Percentiles rank a stretch among this genome's conserved stretches.
These are phyloP conservation scores for Drechslerella coelobrocha DNA, from an alignment of 2,329 filamentous ascomycete genomes.

Conservation along the genomic window DNA sequence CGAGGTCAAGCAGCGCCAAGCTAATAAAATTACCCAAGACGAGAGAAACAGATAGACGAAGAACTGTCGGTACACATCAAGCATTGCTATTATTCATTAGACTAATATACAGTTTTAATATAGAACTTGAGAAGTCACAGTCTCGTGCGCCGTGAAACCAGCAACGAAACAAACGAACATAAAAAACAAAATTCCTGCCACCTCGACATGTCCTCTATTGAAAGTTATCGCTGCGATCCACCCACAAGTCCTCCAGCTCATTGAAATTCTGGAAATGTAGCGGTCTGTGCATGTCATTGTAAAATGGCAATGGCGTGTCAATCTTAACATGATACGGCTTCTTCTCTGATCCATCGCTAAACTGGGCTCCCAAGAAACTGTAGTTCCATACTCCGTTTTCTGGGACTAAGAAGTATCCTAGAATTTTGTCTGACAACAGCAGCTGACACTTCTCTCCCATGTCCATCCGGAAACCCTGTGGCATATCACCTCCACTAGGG, in stretches of 20 bases:
- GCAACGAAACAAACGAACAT: conserved; percentile 6
- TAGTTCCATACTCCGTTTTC: conserved; percentile 95
- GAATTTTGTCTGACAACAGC: conserved; percentile 87
- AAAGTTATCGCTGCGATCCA: conserved; percentile 91
- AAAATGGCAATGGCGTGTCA: conserved; percentile 79
- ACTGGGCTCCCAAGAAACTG: conserved; percentile 93
- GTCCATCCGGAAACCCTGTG: conserved; percentile 85
- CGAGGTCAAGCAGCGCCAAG: too few relatives aligned
- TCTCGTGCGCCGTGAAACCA: conserved; percentile 43
- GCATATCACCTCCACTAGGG: conserved; percentile 80
- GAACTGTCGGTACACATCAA: background rate
- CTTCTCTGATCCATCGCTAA: conserved; percentile 81
- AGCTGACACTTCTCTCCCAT: conserved; percentile 97
- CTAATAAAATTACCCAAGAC: conserved; percentile 15
- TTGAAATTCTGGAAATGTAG: conserved; percentile 97
- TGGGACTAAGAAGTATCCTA: conserved; percentile 94
- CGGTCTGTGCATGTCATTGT: conserved; percentile 88
- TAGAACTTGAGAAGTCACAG: conserved; percentile 7
- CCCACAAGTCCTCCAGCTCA: conserved; percentile 95
- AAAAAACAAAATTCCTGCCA: background rate
- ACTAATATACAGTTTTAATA: conserved; percentile 36
- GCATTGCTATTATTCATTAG: conserved; percentile 18
- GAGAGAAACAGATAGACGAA: too few relatives aligned
- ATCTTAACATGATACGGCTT: conserved; percentile 89
- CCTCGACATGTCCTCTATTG: conserved; percentile 65